Conservation (phyloP, 2,329 filamentous ascomycete genomes). For the Diaporthe longicolla region DNA sequence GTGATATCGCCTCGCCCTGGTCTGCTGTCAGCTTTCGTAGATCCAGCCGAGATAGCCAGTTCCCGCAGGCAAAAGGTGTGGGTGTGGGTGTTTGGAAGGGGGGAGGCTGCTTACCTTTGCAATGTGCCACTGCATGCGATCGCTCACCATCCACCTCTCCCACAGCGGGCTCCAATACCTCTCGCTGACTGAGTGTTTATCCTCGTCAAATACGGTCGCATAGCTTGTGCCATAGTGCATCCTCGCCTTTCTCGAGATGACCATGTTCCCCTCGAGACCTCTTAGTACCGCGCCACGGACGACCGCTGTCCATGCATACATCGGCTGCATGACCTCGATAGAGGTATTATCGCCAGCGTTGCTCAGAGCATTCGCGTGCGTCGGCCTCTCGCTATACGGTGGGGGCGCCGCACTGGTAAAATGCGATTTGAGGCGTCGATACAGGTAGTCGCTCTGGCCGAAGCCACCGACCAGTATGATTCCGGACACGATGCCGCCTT, state of each 20-base stretch:
- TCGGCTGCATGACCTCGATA: constrained; percentile 85
- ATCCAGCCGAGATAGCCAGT: background rate
- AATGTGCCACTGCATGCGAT: constrained; percentile 90
- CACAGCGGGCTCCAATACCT: constrained; percentile 85
- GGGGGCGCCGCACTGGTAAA: constrained; percentile 73
- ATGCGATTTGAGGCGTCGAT: constrained; percentile 77
- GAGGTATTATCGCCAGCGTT: constrained; percentile 63
- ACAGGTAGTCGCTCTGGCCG: constrained; percentile 83
- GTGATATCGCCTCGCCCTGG: constrained; percentile 81
- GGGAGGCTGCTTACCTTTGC: constrained; percentile 70
- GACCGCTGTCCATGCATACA: constrained; percentile 87
- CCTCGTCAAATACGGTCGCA: constrained; percentile 84
- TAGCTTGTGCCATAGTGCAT: constrained; percentile 87
- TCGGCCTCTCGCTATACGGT: constrained; percentile 78
- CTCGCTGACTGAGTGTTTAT: constrained; percentile 79
- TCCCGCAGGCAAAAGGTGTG: too few species aligned
- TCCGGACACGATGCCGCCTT: constrained; percentile 76
- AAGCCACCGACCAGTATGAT: constrained; percentile 88
- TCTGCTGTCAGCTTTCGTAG: constrained; percentile 11
- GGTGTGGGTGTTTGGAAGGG: too few species aligned
- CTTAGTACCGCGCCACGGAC: constrained; percentile 82
- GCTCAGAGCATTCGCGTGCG: constrained; percentile 69
- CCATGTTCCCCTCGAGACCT: constrained; percentile 84
- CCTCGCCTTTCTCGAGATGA: constrained; percentile 79
- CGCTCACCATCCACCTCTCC: constrained; percentile 87